phyloP scores from a whole-genome alignment of 129 eudicot genomes.

The Rutidosis leptorrhynchoides region DNA sequence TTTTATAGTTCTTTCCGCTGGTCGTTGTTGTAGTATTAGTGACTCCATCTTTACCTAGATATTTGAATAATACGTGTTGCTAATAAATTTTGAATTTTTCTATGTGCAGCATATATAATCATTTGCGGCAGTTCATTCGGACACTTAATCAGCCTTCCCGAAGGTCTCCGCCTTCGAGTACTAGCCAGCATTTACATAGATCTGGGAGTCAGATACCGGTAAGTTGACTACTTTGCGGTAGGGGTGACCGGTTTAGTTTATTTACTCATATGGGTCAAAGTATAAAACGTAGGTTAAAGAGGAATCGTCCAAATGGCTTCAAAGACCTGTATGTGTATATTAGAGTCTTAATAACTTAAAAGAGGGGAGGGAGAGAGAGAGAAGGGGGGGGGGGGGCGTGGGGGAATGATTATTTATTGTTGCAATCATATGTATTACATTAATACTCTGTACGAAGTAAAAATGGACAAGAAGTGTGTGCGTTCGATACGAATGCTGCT shows the following conservation, averaged over 20 bases:
- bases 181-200: slow-evolving; percentile 27
- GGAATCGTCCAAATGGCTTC: neutral
- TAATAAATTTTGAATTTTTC: neutral
- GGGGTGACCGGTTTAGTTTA: neutral
- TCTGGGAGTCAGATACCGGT: slow-evolving; percentile 36
- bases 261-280: neutral
- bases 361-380: too few relatives aligned
- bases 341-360: neutral
- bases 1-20: neutral
- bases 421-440: neutral
- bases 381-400: too few relatives aligned
- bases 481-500: neutral
- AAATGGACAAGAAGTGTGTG: neutral
- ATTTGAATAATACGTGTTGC: neutral
- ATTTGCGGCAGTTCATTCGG: slow-evolving; percentile 44
- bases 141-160: slow-evolving; percentile 42
- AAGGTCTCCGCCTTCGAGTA: slow-evolving; percentile 27
- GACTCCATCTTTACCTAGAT: neutral
- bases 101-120: slow-evolving; percentile 77
- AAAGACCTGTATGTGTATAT: neutral
- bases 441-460: neutral
- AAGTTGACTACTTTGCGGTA: slow-evolving; percentile 31
- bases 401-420: too few relatives aligned
- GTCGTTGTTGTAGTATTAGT: neutral
- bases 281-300: neutral